These are phyloP conservation scores for Termitomyces bulborhizus DNA, from an alignment of 768 basidiomycete genomes.

Conservation along the genomic window DNA sequence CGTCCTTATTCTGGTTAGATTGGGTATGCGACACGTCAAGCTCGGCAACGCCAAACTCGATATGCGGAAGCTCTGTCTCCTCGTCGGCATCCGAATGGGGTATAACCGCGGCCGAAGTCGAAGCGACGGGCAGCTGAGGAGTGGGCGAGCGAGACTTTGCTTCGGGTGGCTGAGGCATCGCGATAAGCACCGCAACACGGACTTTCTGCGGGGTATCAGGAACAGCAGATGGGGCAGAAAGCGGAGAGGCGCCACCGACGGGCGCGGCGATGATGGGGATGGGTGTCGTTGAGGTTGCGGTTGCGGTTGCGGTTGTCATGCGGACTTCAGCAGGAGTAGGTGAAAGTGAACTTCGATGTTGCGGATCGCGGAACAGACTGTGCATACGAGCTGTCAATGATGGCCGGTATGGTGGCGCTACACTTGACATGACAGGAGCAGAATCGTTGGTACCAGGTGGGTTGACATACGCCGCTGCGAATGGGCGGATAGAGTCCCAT, in stretches of 20 bases:
- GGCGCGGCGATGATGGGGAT: background rate
- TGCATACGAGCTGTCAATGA: background rate
- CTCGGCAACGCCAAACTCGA: slow-evolving; percentile 28
- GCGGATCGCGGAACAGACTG: background rate
- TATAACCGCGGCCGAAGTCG: slow-evolving; percentile 1
- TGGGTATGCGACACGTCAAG: slow-evolving; percentile 5
- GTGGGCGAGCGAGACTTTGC: slow-evolving; percentile 4
- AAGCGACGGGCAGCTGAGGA: background rate
- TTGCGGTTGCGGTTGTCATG: background rate
- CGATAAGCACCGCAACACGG: slow-evolving; percentile 27
- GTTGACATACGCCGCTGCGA: slow-evolving; percentile 23
- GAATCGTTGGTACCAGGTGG: slow-evolving; percentile 2
- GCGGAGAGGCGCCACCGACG: background rate
- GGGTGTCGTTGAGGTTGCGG: background rate
- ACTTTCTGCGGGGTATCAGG: slow-evolving; percentile 6
- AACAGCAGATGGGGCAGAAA: background rate
- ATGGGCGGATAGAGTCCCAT: slow-evolving; percentile 29
- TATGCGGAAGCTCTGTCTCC: slow-evolving; percentile 20
- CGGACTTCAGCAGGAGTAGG: background rate
- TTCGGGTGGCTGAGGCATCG: slow-evolving; percentile 23
- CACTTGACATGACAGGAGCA: background rate
- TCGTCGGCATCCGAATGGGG: slow-evolving; percentile 1
- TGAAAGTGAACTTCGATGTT: background rate
- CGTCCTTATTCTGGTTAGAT: background rate
- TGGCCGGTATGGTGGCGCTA: background rate